Percentiles rank a stretch among this genome's conserved stretches.
phyloP scores from a whole-genome alignment of 441 rosid genomes.

The Pelargonium myrrhifolium region DNA sequence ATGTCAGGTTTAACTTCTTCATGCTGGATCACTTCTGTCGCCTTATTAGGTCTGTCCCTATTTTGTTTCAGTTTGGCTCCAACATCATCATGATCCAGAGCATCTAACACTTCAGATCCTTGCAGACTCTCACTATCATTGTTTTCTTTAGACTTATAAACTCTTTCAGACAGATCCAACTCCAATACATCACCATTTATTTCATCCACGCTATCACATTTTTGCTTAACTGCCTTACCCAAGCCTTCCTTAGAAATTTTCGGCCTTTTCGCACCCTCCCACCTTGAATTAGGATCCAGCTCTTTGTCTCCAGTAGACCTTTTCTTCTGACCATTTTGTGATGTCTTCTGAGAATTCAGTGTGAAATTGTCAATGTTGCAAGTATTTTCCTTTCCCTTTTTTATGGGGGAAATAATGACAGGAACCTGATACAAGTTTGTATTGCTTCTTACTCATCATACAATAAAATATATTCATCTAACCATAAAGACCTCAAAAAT shows the following conservation, averaged over 20 bases:
- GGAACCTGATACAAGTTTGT: slow-evolving; percentile 29
- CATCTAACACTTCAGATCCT: slow-evolving; percentile 13
- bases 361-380: slow-evolving; percentile 24
- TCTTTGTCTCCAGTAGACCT: slow-evolving; percentile 26
- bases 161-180: not conserved
- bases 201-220: slow-evolving; percentile 11
- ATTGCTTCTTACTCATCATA: slow-evolving; percentile 6
- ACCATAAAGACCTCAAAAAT: slow-evolving; percentile 3
- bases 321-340: slow-evolving; percentile 17
- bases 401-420: slow-evolving; percentile 27
- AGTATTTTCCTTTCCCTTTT: slow-evolving; percentile 54
- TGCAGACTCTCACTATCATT: not conserved
- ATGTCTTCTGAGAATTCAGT: slow-evolving; percentile 17
- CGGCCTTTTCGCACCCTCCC: slow-evolving; percentile 18
- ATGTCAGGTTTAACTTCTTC: slow-evolving; percentile 28
- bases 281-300: slow-evolving; percentile 14
- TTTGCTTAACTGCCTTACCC: slow-evolving; percentile 10
- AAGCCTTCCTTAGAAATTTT: slow-evolving; percentile 18
- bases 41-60: slow-evolving; percentile 14
- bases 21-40: slow-evolving; percentile 6
- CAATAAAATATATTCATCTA: slow-evolving; percentile 4
- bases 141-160: not conserved
- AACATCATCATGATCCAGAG: slow-evolving; percentile 15
- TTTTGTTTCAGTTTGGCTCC: slow-evolving; percentile 19
- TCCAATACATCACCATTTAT: not conserved